Evolutionary conservation across 805 yeast species (phyloP).

Genomic region (Wickerhamiella musiphila): DNA sequence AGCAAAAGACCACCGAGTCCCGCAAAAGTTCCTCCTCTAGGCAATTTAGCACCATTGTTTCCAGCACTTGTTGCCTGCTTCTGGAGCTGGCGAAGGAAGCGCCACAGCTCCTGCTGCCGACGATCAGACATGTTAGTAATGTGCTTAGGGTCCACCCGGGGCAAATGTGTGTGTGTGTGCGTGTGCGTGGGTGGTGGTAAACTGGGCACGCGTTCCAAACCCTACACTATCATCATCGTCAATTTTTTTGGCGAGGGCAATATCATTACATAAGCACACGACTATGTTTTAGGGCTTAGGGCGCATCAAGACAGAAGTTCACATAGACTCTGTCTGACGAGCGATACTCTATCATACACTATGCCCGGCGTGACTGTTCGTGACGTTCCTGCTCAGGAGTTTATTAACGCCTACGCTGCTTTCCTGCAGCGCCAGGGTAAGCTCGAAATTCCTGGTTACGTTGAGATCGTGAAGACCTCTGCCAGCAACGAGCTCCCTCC

Average conservation of each 20-base stretch:
- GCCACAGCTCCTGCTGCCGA: slow-evolving; percentile 2
- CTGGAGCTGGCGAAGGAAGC: slow-evolving; percentile 8
- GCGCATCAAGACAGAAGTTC: not conserved
- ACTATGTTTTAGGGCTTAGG: slow-evolving; percentile 1
- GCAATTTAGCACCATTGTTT: slow-evolving; percentile 23
- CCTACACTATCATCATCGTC: not conserved
- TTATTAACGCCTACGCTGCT: slow-evolving; percentile 98
- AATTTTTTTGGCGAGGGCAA: too few species aligned
- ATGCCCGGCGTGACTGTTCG: slow-evolving; percentile 30
- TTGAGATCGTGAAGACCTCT: slow-evolving; percentile 97
- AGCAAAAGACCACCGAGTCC: slow-evolving; percentile 46
- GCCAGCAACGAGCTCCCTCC: slow-evolving; percentile 99
- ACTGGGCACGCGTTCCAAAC: not conserved
- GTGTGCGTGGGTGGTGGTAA: too few species aligned
- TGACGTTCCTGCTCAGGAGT: slow-evolving; percentile 99
- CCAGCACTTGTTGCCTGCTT: slow-evolving; percentile 3
- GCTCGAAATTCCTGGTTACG: slow-evolving; percentile 99
- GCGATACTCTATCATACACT: slow-evolving; percentile 4
- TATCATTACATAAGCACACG: too few species aligned
- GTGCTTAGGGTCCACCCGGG: not conserved
- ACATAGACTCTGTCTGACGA: not conserved
- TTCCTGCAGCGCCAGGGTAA: slow-evolving; percentile 99
- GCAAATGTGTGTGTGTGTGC: too few species aligned
- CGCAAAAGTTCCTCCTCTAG: slow-evolving; percentile 29
- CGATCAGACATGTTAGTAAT: slow-evolving; percentile 1